Conservation (phyloP, 108 stramenopile genomes). For the Schizochytrium sp. region DNA sequence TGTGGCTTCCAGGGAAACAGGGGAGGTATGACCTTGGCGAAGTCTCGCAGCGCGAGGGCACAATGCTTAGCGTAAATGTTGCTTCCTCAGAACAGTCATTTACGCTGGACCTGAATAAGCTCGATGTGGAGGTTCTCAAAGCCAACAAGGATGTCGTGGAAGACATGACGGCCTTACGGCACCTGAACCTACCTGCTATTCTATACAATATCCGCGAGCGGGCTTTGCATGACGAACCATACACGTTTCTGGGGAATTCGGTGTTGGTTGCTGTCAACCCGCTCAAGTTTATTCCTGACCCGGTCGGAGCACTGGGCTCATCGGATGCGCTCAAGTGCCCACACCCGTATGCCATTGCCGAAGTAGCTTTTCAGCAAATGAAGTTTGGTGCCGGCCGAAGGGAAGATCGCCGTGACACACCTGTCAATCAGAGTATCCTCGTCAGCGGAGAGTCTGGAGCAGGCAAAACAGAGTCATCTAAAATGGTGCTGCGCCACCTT, state of each 20-base stretch:
- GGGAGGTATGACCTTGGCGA: conserved; percentile 38
- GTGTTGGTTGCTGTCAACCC: conserved; percentile 73
- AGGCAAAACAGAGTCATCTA: conserved; percentile 67
- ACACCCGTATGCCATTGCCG: conserved; percentile 56
- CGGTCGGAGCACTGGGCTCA: background rate
- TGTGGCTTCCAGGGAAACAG: conserved; percentile 45
- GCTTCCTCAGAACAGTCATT: background rate
- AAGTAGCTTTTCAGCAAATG: conserved; percentile 58
- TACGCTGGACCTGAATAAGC: conserved; percentile 46
- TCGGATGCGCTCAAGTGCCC: conserved; percentile 24
- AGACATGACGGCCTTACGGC: conserved; percentile 55
- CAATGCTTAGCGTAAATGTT: conserved; percentile 8
- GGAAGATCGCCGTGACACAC: conserved; percentile 31
- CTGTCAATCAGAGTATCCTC: conserved; percentile 56
- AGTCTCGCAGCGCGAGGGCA: conserved; percentile 19
- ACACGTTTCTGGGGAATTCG: conserved; percentile 69
- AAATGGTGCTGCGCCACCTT: conserved; percentile 55
- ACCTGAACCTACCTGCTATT: conserved; percentile 63
- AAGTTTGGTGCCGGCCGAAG: conserved; percentile 26
- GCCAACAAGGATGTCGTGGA: conserved; percentile 13
- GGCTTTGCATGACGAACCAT: conserved; percentile 67
- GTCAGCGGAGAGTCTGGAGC: conserved; percentile 68
- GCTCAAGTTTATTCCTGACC: conserved; percentile 60
- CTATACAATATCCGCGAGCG: conserved; percentile 66
- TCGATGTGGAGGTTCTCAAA: conserved; percentile 18